A percentile compares a stretch with the other conserved stretches of the same genome.
Conservation (phyloP, 2,329 filamentous ascomycete species). For the Pezicula neosporulosa region DNA sequence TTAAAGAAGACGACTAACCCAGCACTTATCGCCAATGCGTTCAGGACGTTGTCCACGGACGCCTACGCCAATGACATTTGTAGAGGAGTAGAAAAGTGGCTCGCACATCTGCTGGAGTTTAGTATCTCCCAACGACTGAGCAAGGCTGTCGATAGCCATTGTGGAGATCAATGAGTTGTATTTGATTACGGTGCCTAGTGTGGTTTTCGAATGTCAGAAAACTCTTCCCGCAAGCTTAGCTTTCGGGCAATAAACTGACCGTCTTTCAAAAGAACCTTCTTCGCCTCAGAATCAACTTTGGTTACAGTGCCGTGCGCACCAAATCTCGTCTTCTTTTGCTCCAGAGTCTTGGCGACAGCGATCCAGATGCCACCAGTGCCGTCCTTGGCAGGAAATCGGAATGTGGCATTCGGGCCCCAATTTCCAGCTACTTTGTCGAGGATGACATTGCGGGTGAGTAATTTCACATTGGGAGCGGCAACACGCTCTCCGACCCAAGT, state of each 20-base stretch:
- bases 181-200: constrained; percentile 25
- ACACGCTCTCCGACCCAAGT: constrained; percentile 98
- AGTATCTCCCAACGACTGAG: constrained; percentile 82
- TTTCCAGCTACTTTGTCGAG: constrained; percentile 93
- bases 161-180: constrained; percentile 94
- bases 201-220: too few relatives aligned
- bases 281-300: constrained; percentile 82
- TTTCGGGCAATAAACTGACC: constrained; percentile 76
- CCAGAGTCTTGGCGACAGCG: constrained; percentile 88
- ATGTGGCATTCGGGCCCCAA: constrained; percentile 98
- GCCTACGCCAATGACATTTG: constrained; percentile 95
- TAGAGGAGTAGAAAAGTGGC: constrained; percentile 93
- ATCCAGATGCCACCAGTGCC: constrained; percentile 99
- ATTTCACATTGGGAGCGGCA: constrained; percentile 93
- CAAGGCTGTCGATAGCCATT: constrained; percentile 90
- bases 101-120: constrained; percentile 62
- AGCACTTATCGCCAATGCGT: constrained; percentile 99
- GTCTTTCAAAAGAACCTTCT: constrained; percentile 77
- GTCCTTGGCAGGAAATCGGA: constrained; percentile 93
- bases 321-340: constrained; percentile 86
- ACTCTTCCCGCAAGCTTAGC: too few relatives aligned
- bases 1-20: constrained; percentile 51
- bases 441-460: constrained; percentile 88
- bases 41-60: constrained; percentile 88
- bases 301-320: constrained; percentile 80